phyloP scores from a whole-genome alignment of 495 filamentous ascomycete species.

The Tuber brumale region DNA sequence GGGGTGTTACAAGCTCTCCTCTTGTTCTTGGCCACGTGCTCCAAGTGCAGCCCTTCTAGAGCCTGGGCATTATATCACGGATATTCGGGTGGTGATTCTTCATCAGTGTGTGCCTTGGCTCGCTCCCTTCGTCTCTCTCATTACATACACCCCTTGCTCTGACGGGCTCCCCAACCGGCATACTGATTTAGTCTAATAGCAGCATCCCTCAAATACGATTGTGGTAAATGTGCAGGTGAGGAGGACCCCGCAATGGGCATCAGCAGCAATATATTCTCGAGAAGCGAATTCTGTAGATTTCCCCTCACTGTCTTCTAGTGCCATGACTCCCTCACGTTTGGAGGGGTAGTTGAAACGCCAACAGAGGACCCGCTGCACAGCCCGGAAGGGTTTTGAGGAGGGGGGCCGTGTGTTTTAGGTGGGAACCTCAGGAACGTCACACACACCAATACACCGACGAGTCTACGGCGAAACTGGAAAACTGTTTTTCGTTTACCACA shows the following conservation, averaged over 20 bases:
- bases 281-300: neutral
- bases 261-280: neutral
- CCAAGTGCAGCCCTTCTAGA: neutral
- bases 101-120: neutral
- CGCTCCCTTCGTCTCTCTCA: neutral
- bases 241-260: too few relatives aligned
- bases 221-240: neutral
- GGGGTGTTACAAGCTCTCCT: neutral
- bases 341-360: neutral
- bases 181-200: neutral
- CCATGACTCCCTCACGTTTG: neutral
- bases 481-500: too few relatives aligned
- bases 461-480: too few relatives aligned
- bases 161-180: too few relatives aligned
- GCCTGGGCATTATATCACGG: too few relatives aligned
- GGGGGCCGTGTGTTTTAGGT: too few relatives aligned
- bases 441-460: too few relatives aligned
- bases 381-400: too few relatives aligned
- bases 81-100: neutral
- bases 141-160: neutral
- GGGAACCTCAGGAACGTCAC: too few relatives aligned
- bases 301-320: too few relatives aligned
- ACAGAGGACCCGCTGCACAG: too few relatives aligned
- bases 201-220: neutral
- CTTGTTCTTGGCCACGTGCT: neutral